Evolutionary conservation across 2,329 filamentous ascomycete genomes (phyloP), one percentile per base, ranked within the genome.

Genomic region (Colletotrichum musicola): DNA sequence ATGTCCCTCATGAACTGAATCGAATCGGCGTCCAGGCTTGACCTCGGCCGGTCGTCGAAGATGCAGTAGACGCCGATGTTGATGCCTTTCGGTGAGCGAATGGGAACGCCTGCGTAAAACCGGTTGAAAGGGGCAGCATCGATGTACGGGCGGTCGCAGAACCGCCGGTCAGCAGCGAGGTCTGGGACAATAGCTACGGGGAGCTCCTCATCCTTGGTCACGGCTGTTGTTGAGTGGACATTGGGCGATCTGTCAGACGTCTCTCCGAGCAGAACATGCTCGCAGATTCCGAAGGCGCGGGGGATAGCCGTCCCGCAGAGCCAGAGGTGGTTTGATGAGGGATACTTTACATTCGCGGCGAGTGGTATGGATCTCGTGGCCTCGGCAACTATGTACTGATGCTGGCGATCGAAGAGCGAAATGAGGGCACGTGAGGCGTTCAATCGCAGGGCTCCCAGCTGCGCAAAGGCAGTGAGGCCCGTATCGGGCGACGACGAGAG

Each of bases 351-450:
- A 42, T 35, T 75, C 72, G 62, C 75, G 53, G 76, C 72, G 5
- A 87, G 72, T 0, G 79, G 80, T 3, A 81, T 75, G 1, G 76
- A 77, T 1, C 78, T 77, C 1, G 84, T 85, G 6, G 85, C 83
- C 69, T 88, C 86, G 61, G 85, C 84, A 16, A 88, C 75, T 20
- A 88, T 76, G 69, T 86, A 81, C 68, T 88, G 85, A 53, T 80
- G 73, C 4, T 78, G 77, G 4, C 75, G 75, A 70, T 86, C 85
- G 68, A 88, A 87, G 18, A 88, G 76, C 1, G 85, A 88, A 55
- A 88, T 79, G 22, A 87, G 72, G 16, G 80, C 77, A 35, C 84
- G 80, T 20, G 69, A 65, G 4, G 68, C 55, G 38, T 80, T 77
- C 4, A 86, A 76, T 14, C 82, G 80, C 60, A 82, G 75, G 5